Base-by-base conservation (phyloP, 2,329 filamentous ascomycete genomes). In the Fusarium chuoi region DNA sequence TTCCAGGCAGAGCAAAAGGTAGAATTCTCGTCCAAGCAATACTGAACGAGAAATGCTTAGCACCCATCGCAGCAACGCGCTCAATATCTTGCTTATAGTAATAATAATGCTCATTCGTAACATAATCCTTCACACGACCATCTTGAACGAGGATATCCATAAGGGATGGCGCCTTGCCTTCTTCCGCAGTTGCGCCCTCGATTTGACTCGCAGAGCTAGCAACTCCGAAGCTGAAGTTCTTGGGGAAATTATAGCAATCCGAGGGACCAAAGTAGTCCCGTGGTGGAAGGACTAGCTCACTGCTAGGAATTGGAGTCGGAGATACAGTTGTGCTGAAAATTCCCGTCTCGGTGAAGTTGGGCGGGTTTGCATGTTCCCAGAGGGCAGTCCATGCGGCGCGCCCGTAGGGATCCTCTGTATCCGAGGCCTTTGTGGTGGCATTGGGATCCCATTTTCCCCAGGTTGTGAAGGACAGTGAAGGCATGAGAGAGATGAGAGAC, bases 51-150 rank as follows among this genome's bases (percentile, higher is more conserved):
- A 87, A 88, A 55, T 87, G 85, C 49, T 83, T 83, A 14, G 87
- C 83, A 0, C 87, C 87, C 78, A 89, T 83, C 6, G 85, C 82
- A 2, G 87, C 87, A 14, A 89, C 81, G 0, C 87, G 83, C 65
- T 85, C 86, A 48, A 89, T 88, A 46, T 89, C 86, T 78, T 89
- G 87, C 77, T 88, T 89, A 74, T 89, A 89, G 13, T 87, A 78
- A 68, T 87, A 89, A 75, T 89, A 89, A 62, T 88, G 84, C 78
- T 87, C 86, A 46, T 85, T 87, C 6, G 84, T 84, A 41, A 82
- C 79, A 61, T 83, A 82, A 35, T 78, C 66, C 48, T 83, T 81
- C 8, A 68, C 59, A 5, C 76, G 55, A 10, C 74, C 72, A 36
- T 78, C 73, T 9, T 56, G 65, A 5, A 79, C 72, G 8, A 83